phyloP scores from a whole-genome alignment of 495 filamentous ascomycete species.

The Friedmanniomyces simplex region DNA sequence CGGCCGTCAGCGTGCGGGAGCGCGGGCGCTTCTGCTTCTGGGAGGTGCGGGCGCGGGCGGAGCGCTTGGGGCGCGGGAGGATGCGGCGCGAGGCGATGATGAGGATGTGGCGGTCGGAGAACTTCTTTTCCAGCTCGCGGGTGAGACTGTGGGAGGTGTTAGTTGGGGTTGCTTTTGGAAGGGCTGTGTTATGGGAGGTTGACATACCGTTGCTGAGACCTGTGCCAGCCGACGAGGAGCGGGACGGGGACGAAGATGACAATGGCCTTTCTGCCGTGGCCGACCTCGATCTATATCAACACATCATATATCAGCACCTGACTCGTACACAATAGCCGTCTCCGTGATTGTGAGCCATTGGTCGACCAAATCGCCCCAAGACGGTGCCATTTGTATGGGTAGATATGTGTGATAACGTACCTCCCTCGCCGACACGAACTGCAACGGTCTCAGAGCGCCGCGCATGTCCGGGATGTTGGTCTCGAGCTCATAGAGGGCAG shows the following conservation, averaged over 20 bases:
- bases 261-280: conserved; percentile 99
- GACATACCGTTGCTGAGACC: conserved; percentile 91
- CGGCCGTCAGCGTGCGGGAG: conserved; percentile 90
- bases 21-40: conserved; percentile 97
- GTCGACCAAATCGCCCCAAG: not conserved
- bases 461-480: conserved; percentile 94
- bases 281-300: conserved; percentile 92
- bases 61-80: conserved; percentile 93
- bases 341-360: not conserved
- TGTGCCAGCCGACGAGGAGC: conserved; percentile 89
- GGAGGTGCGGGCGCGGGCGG: conserved; percentile 80
- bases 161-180: not conserved
- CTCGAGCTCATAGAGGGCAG: conserved; percentile 95
- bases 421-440: conserved; percentile 96
- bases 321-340: not conserved
- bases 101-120: conserved; percentile 99
- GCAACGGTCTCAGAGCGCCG: conserved; percentile 81
- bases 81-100: conserved; percentile 98
- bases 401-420: conserved; percentile 51
- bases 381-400: not conserved
- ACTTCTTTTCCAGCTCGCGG: conserved; percentile 99
- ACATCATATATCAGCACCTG: conserved; percentile 14
- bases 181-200: not conserved
- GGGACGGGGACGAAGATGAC: conserved; percentile 99
- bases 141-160: conserved; percentile 56